These are phyloP conservation scores for Hypericum perforatum DNA, from an alignment of 345 rosid genomes.

Conservation along the genomic window DNA sequence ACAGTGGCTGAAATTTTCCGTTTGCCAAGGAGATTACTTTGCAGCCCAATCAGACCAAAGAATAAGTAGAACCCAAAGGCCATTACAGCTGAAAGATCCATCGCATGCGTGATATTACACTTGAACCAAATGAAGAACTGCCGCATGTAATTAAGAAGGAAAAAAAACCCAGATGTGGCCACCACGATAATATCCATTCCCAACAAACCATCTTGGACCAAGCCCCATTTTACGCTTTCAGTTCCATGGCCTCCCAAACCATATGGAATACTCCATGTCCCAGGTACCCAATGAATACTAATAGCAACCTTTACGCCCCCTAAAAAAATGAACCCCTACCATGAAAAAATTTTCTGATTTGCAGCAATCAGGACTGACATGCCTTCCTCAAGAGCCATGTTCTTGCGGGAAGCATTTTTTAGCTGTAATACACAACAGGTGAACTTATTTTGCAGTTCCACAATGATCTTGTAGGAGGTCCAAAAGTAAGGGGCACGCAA, in stretches of 20 bases:
- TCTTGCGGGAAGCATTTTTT: conserved; percentile 52
- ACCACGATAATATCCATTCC: too few relatives aligned
- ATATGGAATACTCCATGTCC: conserved; percentile 8
- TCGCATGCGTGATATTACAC: too few relatives aligned
- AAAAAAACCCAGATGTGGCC: too few relatives aligned
- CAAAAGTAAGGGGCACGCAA: conserved; percentile 11
- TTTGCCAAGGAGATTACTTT: conserved; percentile 13
- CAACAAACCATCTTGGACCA: too few relatives aligned
- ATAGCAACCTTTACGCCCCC: conserved; percentile 17
- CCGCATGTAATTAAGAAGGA: too few relatives aligned
- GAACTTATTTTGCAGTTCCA: conserved; percentile 29
- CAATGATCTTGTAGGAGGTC: conserved; percentile 27
- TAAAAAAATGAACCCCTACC: conserved; percentile 19
- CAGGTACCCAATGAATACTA: conserved; percentile 12
- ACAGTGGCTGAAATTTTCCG: conserved; percentile 9
- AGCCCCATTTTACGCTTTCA: too few relatives aligned
- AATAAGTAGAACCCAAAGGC: not conserved
- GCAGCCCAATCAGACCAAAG: conserved; percentile 8
- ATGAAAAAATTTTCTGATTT: conserved; percentile 20
- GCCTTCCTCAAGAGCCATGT: conserved; percentile 64
- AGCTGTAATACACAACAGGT: conserved; percentile 53
- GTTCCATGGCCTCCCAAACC: conserved; percentile 10
- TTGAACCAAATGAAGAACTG: too few relatives aligned
- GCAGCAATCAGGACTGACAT: conserved; percentile 37
- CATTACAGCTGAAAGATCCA: not conserved